These are phyloP conservation scores for Ceratobasidium sp. DNA, from an alignment of 1,284 basidiomycete genomes.

Conservation along the genomic window DNA sequence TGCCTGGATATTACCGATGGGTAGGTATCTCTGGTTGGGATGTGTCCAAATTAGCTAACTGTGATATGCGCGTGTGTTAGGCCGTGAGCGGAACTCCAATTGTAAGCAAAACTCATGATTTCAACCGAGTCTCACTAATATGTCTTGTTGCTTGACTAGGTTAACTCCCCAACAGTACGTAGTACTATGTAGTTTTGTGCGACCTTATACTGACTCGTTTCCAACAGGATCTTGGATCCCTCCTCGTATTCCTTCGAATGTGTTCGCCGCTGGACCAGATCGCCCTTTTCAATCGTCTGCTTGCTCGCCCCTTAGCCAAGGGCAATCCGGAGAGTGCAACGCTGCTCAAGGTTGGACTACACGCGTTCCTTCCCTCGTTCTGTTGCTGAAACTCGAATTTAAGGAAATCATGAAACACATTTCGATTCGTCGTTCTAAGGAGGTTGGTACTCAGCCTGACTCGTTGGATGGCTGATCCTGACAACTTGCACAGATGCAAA, in stretches of 20 bases:
- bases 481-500: slow-evolving; percentile 72
- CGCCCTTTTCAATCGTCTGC: slow-evolving; percentile 79
- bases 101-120: slow-evolving; percentile 57
- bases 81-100: slow-evolving; percentile 87
- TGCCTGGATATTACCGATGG: slow-evolving; percentile 82
- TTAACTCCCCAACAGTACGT: slow-evolving; percentile 77
- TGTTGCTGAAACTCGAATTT: slow-evolving; percentile 23
- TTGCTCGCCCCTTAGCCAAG: slow-evolving; percentile 76
- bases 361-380: background rate
- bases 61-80: slow-evolving; percentile 43
- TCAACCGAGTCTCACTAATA: slow-evolving; percentile 4
- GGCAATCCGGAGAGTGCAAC: slow-evolving; percentile 73
- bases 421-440: slow-evolving; percentile 87
- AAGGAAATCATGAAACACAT: slow-evolving; percentile 85
- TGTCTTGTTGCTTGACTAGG: slow-evolving; percentile 57
- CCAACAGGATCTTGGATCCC: slow-evolving; percentile 82
- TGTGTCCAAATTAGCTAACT: slow-evolving; percentile 14
- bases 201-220: background rate
- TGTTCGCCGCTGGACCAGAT: slow-evolving; percentile 84
- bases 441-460: slow-evolving; percentile 60
- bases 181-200: background rate
- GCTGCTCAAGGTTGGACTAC: slow-evolving; percentile 68
- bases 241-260: slow-evolving; percentile 81
- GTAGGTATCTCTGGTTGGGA: slow-evolving; percentile 50
- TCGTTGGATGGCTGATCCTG: slow-evolving; percentile 9